phyloP scores from a whole-genome alignment of 495 filamentous ascomycete genomes.

The Penicillium cosmopolitanum region DNA sequence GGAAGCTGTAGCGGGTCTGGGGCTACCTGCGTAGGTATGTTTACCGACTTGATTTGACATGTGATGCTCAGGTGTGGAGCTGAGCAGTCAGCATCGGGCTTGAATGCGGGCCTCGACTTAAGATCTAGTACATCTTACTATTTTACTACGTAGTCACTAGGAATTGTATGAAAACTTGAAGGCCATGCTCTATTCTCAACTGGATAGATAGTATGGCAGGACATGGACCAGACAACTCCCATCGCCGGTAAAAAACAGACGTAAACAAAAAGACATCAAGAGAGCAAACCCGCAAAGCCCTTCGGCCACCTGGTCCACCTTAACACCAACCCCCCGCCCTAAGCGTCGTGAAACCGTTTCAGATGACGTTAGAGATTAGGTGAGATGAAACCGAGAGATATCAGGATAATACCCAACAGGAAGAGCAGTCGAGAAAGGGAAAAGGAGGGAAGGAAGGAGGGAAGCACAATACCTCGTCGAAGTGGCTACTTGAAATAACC shows the following conservation, averaged over 20 bases:
- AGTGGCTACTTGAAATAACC: background rate
- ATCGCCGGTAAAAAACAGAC: conserved; percentile 26
- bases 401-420: conserved; percentile 26
- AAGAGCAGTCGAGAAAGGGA: conserved; percentile 17
- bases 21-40: background rate
- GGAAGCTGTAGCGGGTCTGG: background rate
- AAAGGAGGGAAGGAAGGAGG: conserved; percentile 8
- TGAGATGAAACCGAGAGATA: conserved; percentile 38
- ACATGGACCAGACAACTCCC: conserved; percentile 33
- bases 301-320: conserved; percentile 38
- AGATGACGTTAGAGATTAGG: conserved; percentile 37
- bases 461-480: conserved; percentile 3
- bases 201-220: conserved; percentile 19
- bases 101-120: too few relatives aligned
- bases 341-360: conserved; percentile 35
- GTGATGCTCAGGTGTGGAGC: too few relatives aligned
- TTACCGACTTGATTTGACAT: background rate
- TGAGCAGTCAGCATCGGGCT: background rate
- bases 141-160: background rate
- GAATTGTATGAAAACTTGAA: conserved; percentile 6
- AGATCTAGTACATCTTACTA: too few relatives aligned
- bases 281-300: conserved; percentile 33
- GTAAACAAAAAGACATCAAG: conserved; percentile 5
- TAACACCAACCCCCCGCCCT: conserved; percentile 35
- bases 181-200: conserved; percentile 34